Conservation (phyloP, 768 basidiomycete genomes). For the Pleurotus platypus region DNA sequence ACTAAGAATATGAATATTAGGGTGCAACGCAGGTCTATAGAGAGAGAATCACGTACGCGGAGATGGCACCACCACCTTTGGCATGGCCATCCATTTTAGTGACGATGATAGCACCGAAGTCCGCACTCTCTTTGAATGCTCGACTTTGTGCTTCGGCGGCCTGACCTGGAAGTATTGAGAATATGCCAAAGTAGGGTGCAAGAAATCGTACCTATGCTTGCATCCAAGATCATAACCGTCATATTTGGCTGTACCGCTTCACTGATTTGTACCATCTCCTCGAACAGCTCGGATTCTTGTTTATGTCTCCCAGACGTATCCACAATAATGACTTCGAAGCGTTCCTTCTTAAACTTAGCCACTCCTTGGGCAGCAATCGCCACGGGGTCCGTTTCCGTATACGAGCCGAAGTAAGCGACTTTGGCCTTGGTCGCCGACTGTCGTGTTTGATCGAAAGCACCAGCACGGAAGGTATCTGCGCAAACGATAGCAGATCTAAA, state of each 20-base stretch:
- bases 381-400: conserved; percentile 98
- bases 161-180: conserved; percentile 58
- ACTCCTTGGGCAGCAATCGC: conserved; percentile 93
- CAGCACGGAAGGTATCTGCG: conserved; percentile 98
- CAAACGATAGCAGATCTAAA: conserved; percentile 98
- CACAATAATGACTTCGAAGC: conserved; percentile 98
- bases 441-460: conserved; percentile 98
- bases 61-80: conserved; percentile 98
- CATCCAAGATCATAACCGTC: conserved; percentile 94
- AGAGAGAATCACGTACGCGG: conserved; percentile 67
- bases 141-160: conserved; percentile 95
- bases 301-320: conserved; percentile 97
- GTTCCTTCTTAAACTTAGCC: conserved; percentile 94
- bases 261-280: conserved; percentile 97
- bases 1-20: conserved; percentile 34
- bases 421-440: conserved; percentile 99
- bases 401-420: conserved; percentile 97
- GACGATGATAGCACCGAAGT: conserved; percentile 98
- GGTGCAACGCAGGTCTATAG: neutral
- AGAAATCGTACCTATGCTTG: conserved; percentile 73
- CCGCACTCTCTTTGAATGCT: conserved; percentile 96
- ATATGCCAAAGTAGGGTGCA: neutral
- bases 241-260: conserved; percentile 93
- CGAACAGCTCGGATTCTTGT: conserved; percentile 93
- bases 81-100: conserved; percentile 99